These are phyloP conservation scores for Hymenoscyphus infarciens DNA, from an alignment of 2,329 filamentous ascomycete species.

Conservation along the genomic window DNA sequence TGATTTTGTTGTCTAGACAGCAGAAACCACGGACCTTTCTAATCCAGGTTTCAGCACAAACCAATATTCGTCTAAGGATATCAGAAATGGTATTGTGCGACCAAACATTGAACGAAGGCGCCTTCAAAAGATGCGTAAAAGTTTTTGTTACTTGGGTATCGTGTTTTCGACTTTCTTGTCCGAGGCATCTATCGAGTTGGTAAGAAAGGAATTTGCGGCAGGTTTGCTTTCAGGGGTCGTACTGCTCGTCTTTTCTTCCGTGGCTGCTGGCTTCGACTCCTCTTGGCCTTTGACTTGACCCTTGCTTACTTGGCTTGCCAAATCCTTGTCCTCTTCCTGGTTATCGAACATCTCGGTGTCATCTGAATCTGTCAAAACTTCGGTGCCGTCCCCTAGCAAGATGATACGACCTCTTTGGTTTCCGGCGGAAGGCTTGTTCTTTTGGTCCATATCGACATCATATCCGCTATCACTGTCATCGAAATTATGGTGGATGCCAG, in stretches of 20 bases:
- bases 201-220: conserved; percentile 21
- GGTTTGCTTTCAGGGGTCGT: conserved; percentile 25
- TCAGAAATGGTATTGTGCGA: neutral
- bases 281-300: conserved; percentile 35
- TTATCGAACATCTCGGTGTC: conserved; percentile 94
- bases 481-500: conserved; percentile 76
- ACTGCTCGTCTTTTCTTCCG: conserved; percentile 21
- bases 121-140: conserved; percentile 1
- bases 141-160: conserved; percentile 8
- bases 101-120: neutral
- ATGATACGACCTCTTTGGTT: conserved; percentile 81
- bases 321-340: conserved; percentile 78
- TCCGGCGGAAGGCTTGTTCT: conserved; percentile 61
- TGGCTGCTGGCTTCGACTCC: conserved; percentile 10
- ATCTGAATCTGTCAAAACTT: conserved; percentile 82
- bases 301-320: conserved; percentile 79
- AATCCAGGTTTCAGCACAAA: conserved; percentile 4
- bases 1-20: neutral
- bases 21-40: neutral
- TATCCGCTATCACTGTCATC: conserved; percentile 76
- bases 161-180: conserved; percentile 20
- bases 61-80: neutral
- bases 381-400: conserved; percentile 90
- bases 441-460: conserved; percentile 69
- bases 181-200: conserved; percentile 16